These are phyloP conservation scores for Tetradesmus lagerheimii DNA, from an alignment of 139 green algal genomes.

Conservation along the genomic window DNA sequence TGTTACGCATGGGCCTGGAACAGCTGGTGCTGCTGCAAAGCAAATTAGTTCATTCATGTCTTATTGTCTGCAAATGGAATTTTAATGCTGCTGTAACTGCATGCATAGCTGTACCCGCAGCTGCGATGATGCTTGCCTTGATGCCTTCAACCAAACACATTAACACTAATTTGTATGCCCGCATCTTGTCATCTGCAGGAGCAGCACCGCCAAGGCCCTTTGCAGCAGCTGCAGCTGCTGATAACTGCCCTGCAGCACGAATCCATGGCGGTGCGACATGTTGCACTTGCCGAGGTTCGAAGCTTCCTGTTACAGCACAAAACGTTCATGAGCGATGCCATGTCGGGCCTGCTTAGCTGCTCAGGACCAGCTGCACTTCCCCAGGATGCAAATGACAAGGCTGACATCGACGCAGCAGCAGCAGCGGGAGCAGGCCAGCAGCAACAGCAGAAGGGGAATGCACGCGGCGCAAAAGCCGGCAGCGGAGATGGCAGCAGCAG, in stretches of 20 bases:
- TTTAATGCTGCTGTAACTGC: no score
- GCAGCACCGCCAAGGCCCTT: constrained; percentile 30
- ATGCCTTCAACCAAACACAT: neutral
- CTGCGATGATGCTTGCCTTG: neutral
- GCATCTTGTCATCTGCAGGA: constrained; percentile 35
- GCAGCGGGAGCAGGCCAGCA: neutral
- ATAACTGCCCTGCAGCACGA: constrained; percentile 66
- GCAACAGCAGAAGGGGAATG: neutral
- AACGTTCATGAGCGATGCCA: constrained; percentile 57
- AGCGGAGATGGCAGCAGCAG: neutral
- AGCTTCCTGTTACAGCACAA: constrained; percentile 60
- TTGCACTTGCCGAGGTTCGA: constrained; percentile 67
- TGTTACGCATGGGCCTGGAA: no score
- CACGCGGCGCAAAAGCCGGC: neutral
- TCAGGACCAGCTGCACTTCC: constrained; percentile 15
- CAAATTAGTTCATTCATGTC: no score
- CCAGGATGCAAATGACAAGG: neutral
- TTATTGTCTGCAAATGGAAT: no score
- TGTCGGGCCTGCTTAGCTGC: constrained; percentile 33
- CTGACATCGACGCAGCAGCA: neutral
- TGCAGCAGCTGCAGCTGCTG: constrained; percentile 64
- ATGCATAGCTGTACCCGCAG: no score
- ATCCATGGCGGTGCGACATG: constrained; percentile 61
- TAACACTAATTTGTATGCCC: neutral
- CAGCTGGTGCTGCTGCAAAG: no score